Evolutionary conservation across 208 protist genomes (phyloP).

Genomic region (Trypanosoma avium): DNA sequence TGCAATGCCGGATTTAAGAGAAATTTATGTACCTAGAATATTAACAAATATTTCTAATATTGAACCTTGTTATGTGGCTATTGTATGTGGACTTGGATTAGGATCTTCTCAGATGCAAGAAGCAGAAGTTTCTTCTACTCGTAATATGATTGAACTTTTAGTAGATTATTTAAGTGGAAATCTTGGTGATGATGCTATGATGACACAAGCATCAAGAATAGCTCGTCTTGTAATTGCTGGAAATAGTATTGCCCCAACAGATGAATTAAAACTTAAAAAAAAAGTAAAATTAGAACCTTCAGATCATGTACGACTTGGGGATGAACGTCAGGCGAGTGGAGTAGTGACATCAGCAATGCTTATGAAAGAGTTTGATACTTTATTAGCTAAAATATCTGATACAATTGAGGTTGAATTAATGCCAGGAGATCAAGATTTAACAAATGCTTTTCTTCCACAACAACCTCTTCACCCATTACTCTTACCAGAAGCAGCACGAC

Average conservation of each 20-base stretch:
- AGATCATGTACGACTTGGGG: constrained; percentile 70
- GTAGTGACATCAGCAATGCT: constrained; percentile 53
- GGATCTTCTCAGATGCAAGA: constrained; percentile 26
- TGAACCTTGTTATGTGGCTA: constrained; percentile 77
- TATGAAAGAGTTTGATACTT: constrained; percentile 74
- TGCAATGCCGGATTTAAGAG: constrained; percentile 42
- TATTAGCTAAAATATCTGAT: constrained; percentile 60
- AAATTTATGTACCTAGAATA: constrained; percentile 49
- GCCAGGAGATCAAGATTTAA: constrained; percentile 89
- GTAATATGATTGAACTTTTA: constrained; percentile 65
- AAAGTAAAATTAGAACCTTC: constrained; percentile 87
- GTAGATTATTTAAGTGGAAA: constrained; percentile 80
- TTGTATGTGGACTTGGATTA: constrained; percentile 72
- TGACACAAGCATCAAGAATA: constrained; percentile 46
- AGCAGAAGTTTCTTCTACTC: constrained; percentile 24
- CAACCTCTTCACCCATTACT: constrained; percentile 90
- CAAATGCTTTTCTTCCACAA: constrained; percentile 90
- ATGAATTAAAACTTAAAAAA: constrained; percentile 81
- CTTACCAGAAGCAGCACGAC: constrained; percentile 58
- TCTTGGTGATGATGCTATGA: constrained; percentile 45
- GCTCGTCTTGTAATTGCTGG: constrained; percentile 81
- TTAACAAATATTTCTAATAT: constrained; percentile 9
- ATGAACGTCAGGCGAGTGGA: constrained; percentile 33
- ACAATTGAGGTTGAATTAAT: constrained; percentile 90
- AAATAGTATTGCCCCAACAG: constrained; percentile 86